phyloP scores from a whole-genome alignment of 768 basidiomycete genomes.

The Lactarius pseudohatsudake region DNA sequence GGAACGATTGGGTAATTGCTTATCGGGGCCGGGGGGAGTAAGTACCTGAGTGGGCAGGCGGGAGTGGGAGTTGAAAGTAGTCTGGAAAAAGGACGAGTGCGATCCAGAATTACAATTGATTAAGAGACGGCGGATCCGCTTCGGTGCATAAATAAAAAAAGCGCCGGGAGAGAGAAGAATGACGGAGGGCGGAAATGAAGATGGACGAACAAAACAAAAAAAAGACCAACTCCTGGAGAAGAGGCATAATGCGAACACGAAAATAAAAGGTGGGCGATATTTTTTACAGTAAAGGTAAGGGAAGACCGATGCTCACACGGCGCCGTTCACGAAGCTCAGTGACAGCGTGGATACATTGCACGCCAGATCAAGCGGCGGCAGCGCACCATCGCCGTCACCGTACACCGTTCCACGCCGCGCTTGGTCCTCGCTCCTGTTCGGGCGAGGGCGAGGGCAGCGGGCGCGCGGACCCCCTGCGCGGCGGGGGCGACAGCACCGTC shows the following conservation, averaged over 20 bases:
- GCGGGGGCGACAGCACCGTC: conserved; percentile 60
- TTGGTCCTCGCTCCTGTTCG: conserved; percentile 16
- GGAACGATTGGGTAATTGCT: neutral
- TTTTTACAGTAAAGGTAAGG: neutral
- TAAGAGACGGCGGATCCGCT: conserved; percentile 1
- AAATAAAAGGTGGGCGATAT: neutral
- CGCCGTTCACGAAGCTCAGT: conserved; percentile 28
- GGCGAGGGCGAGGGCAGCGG: conserved; percentile 23
- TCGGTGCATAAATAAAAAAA: conserved; percentile 8
- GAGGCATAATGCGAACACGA: neutral
- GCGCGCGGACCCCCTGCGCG: conserved; percentile 50
- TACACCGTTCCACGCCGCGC: conserved; percentile 8
- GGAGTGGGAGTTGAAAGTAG: neutral
- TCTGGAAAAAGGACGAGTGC: neutral
- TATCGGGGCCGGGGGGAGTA: neutral
- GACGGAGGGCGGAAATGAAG: neutral
- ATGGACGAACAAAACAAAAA: neutral
- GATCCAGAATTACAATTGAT: conserved; percentile 24
- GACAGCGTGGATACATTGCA: conserved; percentile 29
- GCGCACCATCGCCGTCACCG: neutral
- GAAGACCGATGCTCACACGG: conserved; percentile 11
- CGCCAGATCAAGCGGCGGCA: conserved; percentile 16
- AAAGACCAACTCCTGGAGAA: neutral
- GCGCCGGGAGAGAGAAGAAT: neutral
- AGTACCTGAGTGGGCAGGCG: neutral